Conservation (phyloP, 139 green algal species). For the Coelastrella sp. region DNA sequence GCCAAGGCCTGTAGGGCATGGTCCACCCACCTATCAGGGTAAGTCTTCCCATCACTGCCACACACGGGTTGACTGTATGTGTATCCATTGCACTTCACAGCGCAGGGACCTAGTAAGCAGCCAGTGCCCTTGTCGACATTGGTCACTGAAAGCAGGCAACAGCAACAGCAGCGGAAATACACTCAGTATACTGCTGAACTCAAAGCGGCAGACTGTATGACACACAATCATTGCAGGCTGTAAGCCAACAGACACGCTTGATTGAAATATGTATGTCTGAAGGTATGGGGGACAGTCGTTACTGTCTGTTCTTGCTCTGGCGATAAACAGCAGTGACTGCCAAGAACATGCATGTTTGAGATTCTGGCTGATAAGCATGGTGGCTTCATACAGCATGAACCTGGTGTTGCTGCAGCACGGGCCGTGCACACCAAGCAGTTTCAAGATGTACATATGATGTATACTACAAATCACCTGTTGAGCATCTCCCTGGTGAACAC, state of each 20-base stretch:
- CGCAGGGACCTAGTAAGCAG: constrained; percentile 25
- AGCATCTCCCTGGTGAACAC: neutral
- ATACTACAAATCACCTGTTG: neutral
- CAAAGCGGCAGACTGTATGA: neutral
- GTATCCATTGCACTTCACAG: neutral
- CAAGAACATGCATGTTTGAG: too few relatives aligned
- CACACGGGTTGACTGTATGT: constrained; percentile 47
- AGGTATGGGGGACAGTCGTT: too few relatives aligned
- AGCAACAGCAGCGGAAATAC: neutral
- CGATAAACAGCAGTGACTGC: too few relatives aligned
- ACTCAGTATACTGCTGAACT: neutral
- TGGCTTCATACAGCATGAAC: too few relatives aligned
- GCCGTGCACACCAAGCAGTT: neutral
- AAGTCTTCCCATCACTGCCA: constrained; percentile 53
- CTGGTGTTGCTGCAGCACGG: too few relatives aligned
- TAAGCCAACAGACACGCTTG: too few relatives aligned
- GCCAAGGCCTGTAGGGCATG: neutral
- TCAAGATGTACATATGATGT: neutral
- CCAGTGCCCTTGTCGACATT: constrained; percentile 2
- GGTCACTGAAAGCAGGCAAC: neutral
- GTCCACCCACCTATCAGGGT: constrained; percentile 27
- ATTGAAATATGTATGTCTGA: too few relatives aligned
- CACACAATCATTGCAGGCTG: neutral
- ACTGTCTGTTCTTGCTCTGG: too few relatives aligned
- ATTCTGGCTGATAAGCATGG: too few relatives aligned